phyloP scores from a whole-genome alignment of 768 basidiomycete genomes.

The Mycena maculata region DNA sequence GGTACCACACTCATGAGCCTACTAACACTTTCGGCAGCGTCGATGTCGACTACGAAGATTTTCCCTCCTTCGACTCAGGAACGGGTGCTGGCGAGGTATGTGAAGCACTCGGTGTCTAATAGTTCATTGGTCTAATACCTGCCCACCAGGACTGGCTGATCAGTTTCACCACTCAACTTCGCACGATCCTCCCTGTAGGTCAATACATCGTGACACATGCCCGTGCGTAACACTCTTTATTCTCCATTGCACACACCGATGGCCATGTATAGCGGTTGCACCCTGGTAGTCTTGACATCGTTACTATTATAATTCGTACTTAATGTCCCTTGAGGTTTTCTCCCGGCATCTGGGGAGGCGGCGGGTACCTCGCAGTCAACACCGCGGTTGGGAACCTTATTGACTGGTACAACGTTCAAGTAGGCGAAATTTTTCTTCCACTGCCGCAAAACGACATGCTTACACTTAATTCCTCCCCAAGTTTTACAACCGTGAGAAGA shows the following conservation, averaged over 20 bases:
- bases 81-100: constrained; percentile 19
- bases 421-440: constrained; percentile 38
- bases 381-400: constrained; percentile 64
- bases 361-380: constrained; percentile 68
- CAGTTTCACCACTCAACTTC: constrained; percentile 64
- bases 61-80: constrained; percentile 54
- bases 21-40: too few relatives aligned
- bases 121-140: neutral
- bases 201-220: constrained; percentile 67
- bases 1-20: too few relatives aligned
- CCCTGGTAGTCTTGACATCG: constrained; percentile 54
- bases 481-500: constrained; percentile 54
- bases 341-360: constrained; percentile 53
- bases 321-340: constrained; percentile 38
- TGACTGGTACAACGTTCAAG: constrained; percentile 73
- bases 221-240: constrained; percentile 50
- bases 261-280: constrained; percentile 58
- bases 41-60: too few relatives aligned
- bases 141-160: constrained; percentile 54
- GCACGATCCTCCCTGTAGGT: constrained; percentile 58
- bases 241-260: neutral
- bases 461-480: too few relatives aligned
- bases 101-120: neutral
- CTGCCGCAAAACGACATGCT: too few relatives aligned
- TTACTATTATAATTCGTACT: too few relatives aligned